Evolutionary conservation across 164 flowering plant genomes (phyloP).

Genomic region (Saururus chinensis): DNA sequence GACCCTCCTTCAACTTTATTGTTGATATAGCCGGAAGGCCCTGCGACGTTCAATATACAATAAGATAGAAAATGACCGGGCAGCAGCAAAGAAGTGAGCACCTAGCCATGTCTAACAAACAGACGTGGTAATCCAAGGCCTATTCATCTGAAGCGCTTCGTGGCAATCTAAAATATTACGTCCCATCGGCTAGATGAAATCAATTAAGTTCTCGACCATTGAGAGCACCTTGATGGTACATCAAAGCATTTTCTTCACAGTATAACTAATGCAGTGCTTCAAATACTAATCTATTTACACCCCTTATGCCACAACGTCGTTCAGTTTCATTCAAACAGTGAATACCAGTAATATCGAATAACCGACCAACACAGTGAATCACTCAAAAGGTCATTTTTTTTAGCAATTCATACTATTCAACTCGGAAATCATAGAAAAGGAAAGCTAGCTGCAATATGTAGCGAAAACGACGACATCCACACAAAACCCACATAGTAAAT

Average conservation of each 20-base stretch:
- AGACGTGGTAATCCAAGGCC: background rate
- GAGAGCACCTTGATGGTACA: too few relatives aligned
- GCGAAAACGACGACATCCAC: background rate
- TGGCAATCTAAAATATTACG: background rate
- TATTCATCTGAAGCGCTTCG: background rate
- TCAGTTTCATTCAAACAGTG: too few relatives aligned
- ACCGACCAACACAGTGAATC: too few relatives aligned
- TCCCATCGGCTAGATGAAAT: background rate
- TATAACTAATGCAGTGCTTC: too few relatives aligned
- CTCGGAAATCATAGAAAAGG: background rate
- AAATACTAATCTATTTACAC: too few relatives aligned
- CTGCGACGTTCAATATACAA: constrained; percentile 1
- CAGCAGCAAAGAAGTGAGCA: too few relatives aligned
- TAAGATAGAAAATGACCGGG: constrained; percentile 1
- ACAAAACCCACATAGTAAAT: background rate
- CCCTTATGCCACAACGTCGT: too few relatives aligned
- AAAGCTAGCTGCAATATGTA: background rate
- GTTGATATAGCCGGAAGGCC: constrained; percentile 8
- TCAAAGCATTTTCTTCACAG: too few relatives aligned
- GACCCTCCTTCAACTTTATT: constrained; percentile 11
- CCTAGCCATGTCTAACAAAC: background rate
- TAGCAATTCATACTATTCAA: background rate
- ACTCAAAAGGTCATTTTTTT: too few relatives aligned
- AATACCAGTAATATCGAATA: too few relatives aligned
- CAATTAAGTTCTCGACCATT: background rate